Conservation (phyloP, 441 rosid genomes). For the Gossypium schwendimanii region DNA sequence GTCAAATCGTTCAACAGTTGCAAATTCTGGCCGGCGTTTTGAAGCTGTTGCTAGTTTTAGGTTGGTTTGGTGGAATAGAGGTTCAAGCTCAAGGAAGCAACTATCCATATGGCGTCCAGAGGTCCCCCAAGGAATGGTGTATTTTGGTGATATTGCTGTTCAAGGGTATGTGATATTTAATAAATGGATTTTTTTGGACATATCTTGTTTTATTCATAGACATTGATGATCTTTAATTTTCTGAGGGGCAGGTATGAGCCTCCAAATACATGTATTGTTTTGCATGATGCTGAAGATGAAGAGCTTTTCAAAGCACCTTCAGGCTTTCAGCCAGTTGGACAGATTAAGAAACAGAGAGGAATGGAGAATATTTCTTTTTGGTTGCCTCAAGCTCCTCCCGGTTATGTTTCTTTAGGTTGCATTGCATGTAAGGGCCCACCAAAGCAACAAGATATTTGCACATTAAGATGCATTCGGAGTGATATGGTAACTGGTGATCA, state of each 20-base stretch:
- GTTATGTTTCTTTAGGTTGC: slow-evolving; percentile 90
- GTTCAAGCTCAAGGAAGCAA: slow-evolving; percentile 65
- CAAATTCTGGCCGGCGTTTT: slow-evolving; percentile 54
- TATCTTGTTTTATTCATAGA: neutral
- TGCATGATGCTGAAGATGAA: slow-evolving; percentile 62
- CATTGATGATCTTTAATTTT: slow-evolving; percentile 14
- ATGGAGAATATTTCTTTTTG: slow-evolving; percentile 80
- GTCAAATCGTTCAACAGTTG: slow-evolving; percentile 30
- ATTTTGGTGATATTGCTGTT: slow-evolving; percentile 91
- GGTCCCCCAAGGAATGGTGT: slow-evolving; percentile 72
- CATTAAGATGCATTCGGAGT: slow-evolving; percentile 72
- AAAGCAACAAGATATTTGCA: slow-evolving; percentile 55
- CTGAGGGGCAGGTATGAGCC: slow-evolving; percentile 62
- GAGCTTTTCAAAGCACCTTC: slow-evolving; percentile 60
- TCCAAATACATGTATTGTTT: slow-evolving; percentile 77
- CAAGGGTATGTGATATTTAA: slow-evolving; percentile 54
- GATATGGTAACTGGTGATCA: slow-evolving; percentile 87
- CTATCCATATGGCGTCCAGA: slow-evolving; percentile 89
- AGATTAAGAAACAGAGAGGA: slow-evolving; percentile 79
- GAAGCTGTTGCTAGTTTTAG: slow-evolving; percentile 83
- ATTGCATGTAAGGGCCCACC: slow-evolving; percentile 75
- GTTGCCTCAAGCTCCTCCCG: slow-evolving; percentile 97
- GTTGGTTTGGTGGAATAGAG: slow-evolving; percentile 85
- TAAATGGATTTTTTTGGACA: slow-evolving; percentile 7
- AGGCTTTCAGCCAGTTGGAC: slow-evolving; percentile 74